Evolutionary conservation across 768 basidiomycete species (phyloP).

Genomic region (Calocybe indica): DNA sequence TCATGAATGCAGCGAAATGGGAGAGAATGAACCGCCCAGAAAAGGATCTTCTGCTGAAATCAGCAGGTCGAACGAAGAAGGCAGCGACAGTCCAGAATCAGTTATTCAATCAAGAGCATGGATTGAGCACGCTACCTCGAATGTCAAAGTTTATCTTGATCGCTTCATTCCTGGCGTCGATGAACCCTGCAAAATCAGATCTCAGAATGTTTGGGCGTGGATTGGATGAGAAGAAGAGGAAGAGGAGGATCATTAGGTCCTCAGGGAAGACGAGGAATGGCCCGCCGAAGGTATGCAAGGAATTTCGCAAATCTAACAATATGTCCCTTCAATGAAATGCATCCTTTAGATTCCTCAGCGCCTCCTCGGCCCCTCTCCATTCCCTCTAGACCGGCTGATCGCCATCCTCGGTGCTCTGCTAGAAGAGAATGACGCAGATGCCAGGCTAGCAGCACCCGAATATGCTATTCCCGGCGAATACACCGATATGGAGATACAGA

Average conservation of each 20-base stretch:
- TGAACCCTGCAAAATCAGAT: slow-evolving; percentile 79
- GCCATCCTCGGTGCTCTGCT: slow-evolving; percentile 76
- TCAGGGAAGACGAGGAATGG: slow-evolving; percentile 33
- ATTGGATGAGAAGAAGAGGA: slow-evolving; percentile 56
- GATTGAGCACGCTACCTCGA: slow-evolving; percentile 41
- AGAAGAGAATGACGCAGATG: slow-evolving; percentile 64
- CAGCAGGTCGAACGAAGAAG: slow-evolving; percentile 14
- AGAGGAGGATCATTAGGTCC: slow-evolving; percentile 36
- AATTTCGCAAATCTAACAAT: slow-evolving; percentile 5
- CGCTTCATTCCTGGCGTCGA: slow-evolving; percentile 74
- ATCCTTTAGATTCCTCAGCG: slow-evolving; percentile 58
- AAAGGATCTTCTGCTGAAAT: slow-evolving; percentile 27
- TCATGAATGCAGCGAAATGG: slow-evolving; percentile 62
- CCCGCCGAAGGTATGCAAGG: slow-evolving; percentile 36
- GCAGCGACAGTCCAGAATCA: not conserved
- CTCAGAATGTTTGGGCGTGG: slow-evolving; percentile 79
- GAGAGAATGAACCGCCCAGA: slow-evolving; percentile 44
- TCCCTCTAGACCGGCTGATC: slow-evolving; percentile 73
- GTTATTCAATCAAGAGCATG: slow-evolving; percentile 7
- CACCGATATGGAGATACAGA: slow-evolving; percentile 66
- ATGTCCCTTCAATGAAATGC: not conserved
- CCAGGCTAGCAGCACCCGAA: slow-evolving; percentile 30
- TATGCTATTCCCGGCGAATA: slow-evolving; percentile 56
- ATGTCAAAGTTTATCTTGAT: slow-evolving; percentile 74
- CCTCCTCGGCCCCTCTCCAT: slow-evolving; percentile 73